Conservation (phyloP, 2,329 filamentous ascomycete genomes). For the Diaporthe humulicola region DNA sequence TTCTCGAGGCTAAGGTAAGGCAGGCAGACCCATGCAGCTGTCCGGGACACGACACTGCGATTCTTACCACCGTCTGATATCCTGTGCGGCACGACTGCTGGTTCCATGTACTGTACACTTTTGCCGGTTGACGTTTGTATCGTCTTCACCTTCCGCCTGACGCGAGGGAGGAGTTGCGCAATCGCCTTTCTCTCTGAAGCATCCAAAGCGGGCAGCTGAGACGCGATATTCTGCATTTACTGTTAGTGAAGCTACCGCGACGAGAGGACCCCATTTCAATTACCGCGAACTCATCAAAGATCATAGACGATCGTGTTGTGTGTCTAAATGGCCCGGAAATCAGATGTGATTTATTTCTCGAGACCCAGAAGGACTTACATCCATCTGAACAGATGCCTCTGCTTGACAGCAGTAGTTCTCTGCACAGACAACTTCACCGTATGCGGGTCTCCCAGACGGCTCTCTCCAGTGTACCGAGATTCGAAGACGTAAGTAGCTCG, state of each 20-base stretch:
- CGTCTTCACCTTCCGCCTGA: background rate
- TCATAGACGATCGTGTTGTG: background rate
- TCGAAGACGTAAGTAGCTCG: slow-evolving; percentile 34
- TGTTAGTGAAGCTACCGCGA: background rate
- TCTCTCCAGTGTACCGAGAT: slow-evolving; percentile 38
- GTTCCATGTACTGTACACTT: slow-evolving; percentile 8
- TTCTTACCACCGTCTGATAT: background rate
- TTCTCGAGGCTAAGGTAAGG: slow-evolving; percentile 5
- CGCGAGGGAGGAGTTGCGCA: background rate
- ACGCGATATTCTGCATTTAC: background rate
- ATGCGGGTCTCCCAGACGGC: slow-evolving; percentile 31
- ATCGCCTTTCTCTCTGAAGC: background rate
- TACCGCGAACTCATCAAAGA: slow-evolving; percentile 5
- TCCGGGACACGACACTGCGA: background rate
- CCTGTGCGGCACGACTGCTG: background rate
- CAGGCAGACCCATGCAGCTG: background rate
- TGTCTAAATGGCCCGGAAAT: background rate
- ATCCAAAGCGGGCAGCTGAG: background rate
- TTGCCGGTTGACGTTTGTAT: background rate
- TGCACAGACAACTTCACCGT: slow-evolving; percentile 22
- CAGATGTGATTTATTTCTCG: background rate
- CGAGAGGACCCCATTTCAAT: background rate
- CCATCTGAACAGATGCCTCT: slow-evolving; percentile 8
- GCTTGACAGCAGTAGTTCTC: background rate
- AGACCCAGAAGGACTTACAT: background rate